Conservation (phyloP, 2,329 filamentous ascomycete species). For the Nigrospora sphaerica region DNA sequence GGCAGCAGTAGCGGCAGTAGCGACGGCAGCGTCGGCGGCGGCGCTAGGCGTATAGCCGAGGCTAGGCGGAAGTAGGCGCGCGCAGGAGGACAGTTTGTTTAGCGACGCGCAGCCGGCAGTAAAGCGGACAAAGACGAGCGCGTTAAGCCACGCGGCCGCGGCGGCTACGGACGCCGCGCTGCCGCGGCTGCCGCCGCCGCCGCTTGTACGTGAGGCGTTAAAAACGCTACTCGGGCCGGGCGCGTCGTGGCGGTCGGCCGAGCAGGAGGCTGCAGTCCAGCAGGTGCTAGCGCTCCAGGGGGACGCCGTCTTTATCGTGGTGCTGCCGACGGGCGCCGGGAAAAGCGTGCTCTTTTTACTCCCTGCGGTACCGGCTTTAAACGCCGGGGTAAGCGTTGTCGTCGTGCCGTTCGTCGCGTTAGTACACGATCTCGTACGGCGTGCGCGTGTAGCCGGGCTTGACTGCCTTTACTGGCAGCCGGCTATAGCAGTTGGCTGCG, state of each 20-base stretch:
- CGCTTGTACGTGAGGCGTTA: too few species aligned
- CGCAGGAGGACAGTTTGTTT: not conserved
- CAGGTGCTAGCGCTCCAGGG: too few species aligned
- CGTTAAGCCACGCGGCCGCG: not conserved
- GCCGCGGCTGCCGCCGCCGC: not conserved
- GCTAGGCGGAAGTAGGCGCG: not conserved
- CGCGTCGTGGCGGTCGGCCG: not conserved
- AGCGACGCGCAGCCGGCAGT: not conserved
- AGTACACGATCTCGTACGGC: not conserved
- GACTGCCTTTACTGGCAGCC: not conserved
- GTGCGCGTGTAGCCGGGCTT: not conserved
- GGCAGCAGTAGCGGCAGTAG: too few species aligned
- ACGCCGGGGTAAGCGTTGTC: not conserved
- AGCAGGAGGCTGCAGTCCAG: not conserved
- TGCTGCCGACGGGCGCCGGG: too few species aligned
- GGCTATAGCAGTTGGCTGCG: too few species aligned
- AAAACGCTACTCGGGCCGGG: not conserved
- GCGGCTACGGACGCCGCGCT: too few species aligned
- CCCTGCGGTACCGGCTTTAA: not conserved
- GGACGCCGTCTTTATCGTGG: too few species aligned
- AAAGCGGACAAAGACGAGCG: not conserved
- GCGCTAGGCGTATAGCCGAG: too few species aligned
- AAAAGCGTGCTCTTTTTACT: constrained; percentile 2
- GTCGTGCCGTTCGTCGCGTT: not conserved
- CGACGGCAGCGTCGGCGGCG: too few species aligned